phyloP scores from a whole-genome alignment of 805 yeast genomes.

The Myxozyma udenii region DNA sequence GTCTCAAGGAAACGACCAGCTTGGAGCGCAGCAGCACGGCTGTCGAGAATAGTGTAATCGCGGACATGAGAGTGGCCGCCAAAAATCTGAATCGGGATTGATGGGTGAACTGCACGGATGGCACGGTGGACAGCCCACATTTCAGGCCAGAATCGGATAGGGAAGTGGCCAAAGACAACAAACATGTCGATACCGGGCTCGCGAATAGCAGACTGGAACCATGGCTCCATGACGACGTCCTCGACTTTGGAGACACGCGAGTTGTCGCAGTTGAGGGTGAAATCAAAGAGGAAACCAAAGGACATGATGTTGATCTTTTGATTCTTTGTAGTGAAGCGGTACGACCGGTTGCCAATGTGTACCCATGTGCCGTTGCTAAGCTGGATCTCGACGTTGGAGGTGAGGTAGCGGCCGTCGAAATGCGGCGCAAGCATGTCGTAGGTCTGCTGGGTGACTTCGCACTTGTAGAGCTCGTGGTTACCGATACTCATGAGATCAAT shows the following conservation, averaged over 20 bases:
- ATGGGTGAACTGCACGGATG: conserved; percentile 60
- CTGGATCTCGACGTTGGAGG: conserved; percentile 42
- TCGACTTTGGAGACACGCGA: conserved; percentile 63
- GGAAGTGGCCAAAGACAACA: conserved; percentile 76
- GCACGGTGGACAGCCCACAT: conserved; percentile 46
- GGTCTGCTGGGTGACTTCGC: conserved; percentile 64
- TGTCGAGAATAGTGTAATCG: conserved; percentile 71
- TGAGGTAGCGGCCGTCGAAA: conserved; percentile 59
- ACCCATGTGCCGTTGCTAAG: conserved; percentile 44
- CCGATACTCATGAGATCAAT: conserved; percentile 83
- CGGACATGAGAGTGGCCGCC: conserved; percentile 95
- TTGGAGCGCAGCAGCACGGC: conserved; percentile 70
- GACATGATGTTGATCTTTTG: conserved; percentile 55
- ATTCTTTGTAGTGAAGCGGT: conserved; percentile 62
- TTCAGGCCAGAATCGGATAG: conserved; percentile 61
- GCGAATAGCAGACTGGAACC: conserved; percentile 57
- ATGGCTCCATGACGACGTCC: conserved; percentile 52
- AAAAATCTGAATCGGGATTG: conserved; percentile 70
- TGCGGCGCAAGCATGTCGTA: conserved; percentile 55
- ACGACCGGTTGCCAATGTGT: conserved; percentile 65
- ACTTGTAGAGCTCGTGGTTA: conserved; percentile 81
- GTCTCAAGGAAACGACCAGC: conserved; percentile 94
- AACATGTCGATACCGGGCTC: conserved; percentile 57
- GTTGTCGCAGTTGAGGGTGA: conserved; percentile 55
- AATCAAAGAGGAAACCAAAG: conserved; percentile 77